Base-by-base conservation (phyloP, 164 flowering plant species). In the Litsea cubeba region DNA sequence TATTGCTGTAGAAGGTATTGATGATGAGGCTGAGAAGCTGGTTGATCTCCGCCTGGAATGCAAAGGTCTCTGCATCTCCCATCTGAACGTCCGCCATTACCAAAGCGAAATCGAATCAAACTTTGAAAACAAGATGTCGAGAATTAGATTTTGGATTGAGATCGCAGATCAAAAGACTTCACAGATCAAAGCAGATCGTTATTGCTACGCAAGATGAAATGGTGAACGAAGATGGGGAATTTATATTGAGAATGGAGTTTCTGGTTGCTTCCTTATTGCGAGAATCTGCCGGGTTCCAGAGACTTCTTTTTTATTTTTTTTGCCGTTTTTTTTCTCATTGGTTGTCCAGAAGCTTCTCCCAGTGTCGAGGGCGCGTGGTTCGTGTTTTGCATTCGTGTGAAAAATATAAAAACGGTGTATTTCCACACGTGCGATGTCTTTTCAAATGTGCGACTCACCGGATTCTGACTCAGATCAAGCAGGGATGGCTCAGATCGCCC, bases 1-100 rank as follows among this genome's bases (percentile, higher is more conserved):
- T 76, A 69, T 76, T 76, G 73, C 78, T 76, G 78, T 76, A 76
- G 69, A 76, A 76, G 26, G 78, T 76, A 50, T 76, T 76, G 78
- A 76, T 76, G 70, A 76, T 70, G 14, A 76, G 69, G 23, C 78
- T 76, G 64, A 76, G 78, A 63, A 76, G 78, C 74, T 76, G 78
- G 78, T 70, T 76, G 78, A 76, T 76, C 74, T 76, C 78, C 64
- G 78, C 78, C 74, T 76, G 78, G 73, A 76, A 76, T 50, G 78
- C 78, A 70, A 76, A 76, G 51, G 78, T 76, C 78, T 76, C 78
- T 2, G 15, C 22, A 1, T 69, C 73, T 40, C 62, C 69, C 76
- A 74, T 74, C 71, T 74, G 72, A 17, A 62, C 73, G 30, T 76
- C 78, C 62, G 63, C 78, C 78, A 76, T 71, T 65, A 24, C 54